phyloP scores from a whole-genome alignment of 768 basidiomycete species.

The Leccinum longicurvipes region DNA sequence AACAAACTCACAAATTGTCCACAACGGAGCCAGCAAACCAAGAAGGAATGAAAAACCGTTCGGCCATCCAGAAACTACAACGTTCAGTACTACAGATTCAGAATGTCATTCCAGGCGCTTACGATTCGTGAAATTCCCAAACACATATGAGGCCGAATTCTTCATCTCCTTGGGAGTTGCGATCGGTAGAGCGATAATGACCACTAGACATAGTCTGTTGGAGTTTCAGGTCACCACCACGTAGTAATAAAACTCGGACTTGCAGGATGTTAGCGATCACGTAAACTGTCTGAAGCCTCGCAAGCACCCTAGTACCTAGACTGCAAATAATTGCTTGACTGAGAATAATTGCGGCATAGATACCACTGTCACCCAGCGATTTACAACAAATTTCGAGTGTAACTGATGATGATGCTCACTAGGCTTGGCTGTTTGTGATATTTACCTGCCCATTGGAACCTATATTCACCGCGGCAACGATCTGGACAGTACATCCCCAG shows the following conservation, averaged over 20 bases:
- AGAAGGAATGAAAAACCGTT: constrained; percentile 46
- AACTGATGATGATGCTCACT: constrained; percentile 39
- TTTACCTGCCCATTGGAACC: constrained; percentile 37
- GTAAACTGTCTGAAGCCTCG: constrained; percentile 57
- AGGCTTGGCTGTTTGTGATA: constrained; percentile 38
- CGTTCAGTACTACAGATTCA: background rate
- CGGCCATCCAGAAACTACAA: constrained; percentile 39
- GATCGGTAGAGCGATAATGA: constrained; percentile 58
- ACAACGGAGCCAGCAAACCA: constrained; percentile 45
- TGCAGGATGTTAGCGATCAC: constrained; percentile 39
- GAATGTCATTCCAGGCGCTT: constrained; percentile 4
- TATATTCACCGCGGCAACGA: constrained; percentile 63
- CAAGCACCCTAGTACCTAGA: constrained; percentile 59
- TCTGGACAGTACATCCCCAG: constrained; percentile 60
- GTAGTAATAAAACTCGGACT: constrained; percentile 1
- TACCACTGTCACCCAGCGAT: constrained; percentile 44
- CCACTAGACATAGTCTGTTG: constrained; percentile 13
- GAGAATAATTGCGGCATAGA: constrained; percentile 58
- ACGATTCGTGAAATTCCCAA: constrained; percentile 61
- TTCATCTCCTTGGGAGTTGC: constrained; percentile 56
- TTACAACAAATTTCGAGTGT: constrained; percentile 35
- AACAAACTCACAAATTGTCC: constrained; percentile 37
- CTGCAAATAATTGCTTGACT: constrained; percentile 63
- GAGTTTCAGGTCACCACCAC: background rate
- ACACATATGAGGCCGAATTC: constrained; percentile 57